Evolutionary conservation across 2,329 filamentous ascomycete genomes (phyloP).

Genomic region (Akanthomyces uredinophilus): DNA sequence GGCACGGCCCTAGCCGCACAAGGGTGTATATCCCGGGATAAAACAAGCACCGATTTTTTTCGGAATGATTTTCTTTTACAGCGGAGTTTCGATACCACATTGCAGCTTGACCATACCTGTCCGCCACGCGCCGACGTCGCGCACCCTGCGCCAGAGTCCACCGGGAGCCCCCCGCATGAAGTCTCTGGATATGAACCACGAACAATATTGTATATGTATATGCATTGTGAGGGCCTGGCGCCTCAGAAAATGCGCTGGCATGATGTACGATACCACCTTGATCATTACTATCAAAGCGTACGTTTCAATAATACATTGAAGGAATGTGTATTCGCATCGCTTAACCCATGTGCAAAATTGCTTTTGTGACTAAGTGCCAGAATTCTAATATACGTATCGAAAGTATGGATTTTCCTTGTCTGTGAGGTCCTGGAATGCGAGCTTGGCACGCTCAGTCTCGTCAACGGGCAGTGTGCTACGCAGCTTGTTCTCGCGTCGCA

Average conservation of each 20-base stretch:
- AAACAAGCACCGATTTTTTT: background rate
- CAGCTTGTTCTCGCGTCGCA: slow-evolving; percentile 53
- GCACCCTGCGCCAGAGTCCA: background rate
- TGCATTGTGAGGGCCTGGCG: background rate
- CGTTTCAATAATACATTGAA: background rate
- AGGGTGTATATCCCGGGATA: slow-evolving; percentile 1
- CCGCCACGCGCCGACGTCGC: too few relatives aligned
- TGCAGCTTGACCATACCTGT: background rate
- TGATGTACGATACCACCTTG: background rate
- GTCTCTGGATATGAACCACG: background rate
- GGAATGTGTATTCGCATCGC: background rate
- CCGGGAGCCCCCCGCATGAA: background rate
- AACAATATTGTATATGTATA: background rate
- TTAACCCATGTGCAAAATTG: background rate
- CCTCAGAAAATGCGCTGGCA: background rate
- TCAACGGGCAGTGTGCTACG: slow-evolving; percentile 43
- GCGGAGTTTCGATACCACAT: background rate
- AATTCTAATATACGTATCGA: slow-evolving; percentile 42
- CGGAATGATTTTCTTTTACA: too few relatives aligned
- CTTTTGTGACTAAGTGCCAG: too few relatives aligned
- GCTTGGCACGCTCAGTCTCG: slow-evolving; percentile 55
- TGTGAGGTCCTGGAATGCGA: slow-evolving; percentile 64
- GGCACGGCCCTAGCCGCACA: slow-evolving; percentile 4
- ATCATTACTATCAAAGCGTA: background rate
- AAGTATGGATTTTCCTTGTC: slow-evolving; percentile 66